A percentile compares a stretch with the other conserved stretches of the same genome.
Conservation (phyloP, 768 basidiomycete genomes). For the Trametes cinnabarina region DNA sequence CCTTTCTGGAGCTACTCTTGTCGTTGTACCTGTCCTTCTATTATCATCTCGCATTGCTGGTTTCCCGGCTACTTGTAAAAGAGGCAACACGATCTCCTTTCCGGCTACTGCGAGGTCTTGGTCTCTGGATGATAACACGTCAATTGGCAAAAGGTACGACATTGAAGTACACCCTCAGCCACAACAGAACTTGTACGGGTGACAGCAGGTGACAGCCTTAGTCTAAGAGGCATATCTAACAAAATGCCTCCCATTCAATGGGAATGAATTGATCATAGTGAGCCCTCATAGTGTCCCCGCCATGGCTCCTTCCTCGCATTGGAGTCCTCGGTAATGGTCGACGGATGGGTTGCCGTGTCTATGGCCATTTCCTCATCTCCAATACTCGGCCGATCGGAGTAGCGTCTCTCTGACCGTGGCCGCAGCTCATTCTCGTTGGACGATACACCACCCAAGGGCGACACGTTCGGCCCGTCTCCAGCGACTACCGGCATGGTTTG, state of each 20-base stretch:
- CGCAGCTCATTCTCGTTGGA: not conserved
- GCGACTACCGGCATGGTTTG: conserved; percentile 41
- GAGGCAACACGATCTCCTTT: not conserved
- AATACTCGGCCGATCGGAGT: conserved; percentile 5
- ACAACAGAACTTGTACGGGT: no score
- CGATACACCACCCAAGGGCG: not conserved
- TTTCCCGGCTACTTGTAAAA: conserved; percentile 6
- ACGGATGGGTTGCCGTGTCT: not conserved
- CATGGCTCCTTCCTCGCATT: conserved; percentile 7
- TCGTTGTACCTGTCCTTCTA: conserved; percentile 21
- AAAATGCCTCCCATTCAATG: no score
- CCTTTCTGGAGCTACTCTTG: conserved; percentile 19
- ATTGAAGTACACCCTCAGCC: no score
- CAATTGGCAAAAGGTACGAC: no score
- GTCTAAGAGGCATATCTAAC: no score
- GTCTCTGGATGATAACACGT: no score
- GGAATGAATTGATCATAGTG: not conserved
- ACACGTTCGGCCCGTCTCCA: conserved; percentile 4
- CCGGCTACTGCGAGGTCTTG: no score
- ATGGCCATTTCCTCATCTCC: conserved; percentile 2
- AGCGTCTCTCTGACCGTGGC: not conserved
- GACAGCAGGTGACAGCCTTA: no score
- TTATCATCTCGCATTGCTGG: conserved; percentile 13
- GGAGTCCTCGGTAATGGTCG: not conserved
- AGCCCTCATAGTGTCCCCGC: not conserved